Evolutionary conservation across 2,329 filamentous ascomycete genomes (phyloP).

Genomic region (Colletotrichum sp.): DNA sequence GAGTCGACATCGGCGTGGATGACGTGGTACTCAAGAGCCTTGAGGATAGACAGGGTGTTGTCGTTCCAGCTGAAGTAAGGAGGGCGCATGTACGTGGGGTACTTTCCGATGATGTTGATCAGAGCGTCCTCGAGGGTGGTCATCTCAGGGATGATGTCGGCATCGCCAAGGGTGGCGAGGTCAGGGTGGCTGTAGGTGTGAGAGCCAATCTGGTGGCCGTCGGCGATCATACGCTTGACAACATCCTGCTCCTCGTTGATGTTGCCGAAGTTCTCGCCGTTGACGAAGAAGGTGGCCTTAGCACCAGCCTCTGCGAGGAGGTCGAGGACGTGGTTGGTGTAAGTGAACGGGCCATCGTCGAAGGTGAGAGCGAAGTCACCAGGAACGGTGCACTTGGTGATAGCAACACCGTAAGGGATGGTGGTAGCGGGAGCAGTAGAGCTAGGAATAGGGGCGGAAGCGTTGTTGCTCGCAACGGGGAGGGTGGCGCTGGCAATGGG

Average conservation of each 20-base stretch:
- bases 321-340: conserved; percentile 47
- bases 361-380: conserved; percentile 50
- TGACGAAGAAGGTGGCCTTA: conserved; percentile 48
- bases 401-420: conserved; percentile 36
- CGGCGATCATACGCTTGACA: conserved; percentile 45
- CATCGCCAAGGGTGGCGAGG: conserved; percentile 38
- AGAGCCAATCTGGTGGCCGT: conserved; percentile 49
- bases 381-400: conserved; percentile 35
- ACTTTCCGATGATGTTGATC: conserved; percentile 44
- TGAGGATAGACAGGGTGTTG: conserved; percentile 22
- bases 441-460: background rate
- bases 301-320: conserved; percentile 33
- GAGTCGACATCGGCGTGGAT: conserved; percentile 30
- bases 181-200: conserved; percentile 48
- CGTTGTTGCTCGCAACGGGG: conserved; percentile 12
- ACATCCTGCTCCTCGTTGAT: conserved; percentile 42
- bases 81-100: conserved; percentile 49
- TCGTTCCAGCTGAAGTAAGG: conserved; percentile 37
- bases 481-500: conserved; percentile 9
- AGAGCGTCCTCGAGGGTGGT: conserved; percentile 50
- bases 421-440: conserved; percentile 36
- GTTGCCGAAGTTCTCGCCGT: conserved; percentile 45
- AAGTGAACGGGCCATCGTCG: conserved; percentile 51
- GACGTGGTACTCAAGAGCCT: conserved; percentile 19
- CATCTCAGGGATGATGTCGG: conserved; percentile 42